Evolutionary conservation across 2,329 filamentous ascomycete genomes (phyloP).

Genomic region (Ophiosphaerella korrae): DNA sequence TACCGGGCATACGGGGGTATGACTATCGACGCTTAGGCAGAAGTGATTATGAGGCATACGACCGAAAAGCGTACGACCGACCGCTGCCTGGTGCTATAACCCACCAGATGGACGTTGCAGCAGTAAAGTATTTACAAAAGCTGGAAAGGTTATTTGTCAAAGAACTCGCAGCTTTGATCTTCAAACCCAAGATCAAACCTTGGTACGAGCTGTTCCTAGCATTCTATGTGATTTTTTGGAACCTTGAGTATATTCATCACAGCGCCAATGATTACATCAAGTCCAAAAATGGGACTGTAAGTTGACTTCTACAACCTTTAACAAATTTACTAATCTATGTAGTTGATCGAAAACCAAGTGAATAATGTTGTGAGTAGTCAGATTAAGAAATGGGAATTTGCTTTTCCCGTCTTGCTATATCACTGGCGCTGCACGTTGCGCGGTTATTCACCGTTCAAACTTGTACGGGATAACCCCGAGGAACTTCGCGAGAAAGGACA

Average conservation of each 20-base stretch:
- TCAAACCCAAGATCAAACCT: constrained; percentile 41
- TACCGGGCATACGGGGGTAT: constrained; percentile 39
- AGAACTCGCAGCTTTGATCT: constrained; percentile 34
- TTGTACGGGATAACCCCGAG: constrained; percentile 43
- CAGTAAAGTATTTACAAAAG: constrained; percentile 39
- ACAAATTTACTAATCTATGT: constrained; percentile 14
- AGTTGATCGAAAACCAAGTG: constrained; percentile 41
- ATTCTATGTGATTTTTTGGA: constrained; percentile 44
- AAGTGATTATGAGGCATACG: constrained; percentile 43
- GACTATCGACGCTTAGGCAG: constrained; percentile 37
- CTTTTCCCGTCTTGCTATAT: constrained; percentile 37
- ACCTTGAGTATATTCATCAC: constrained; percentile 44
- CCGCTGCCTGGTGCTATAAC: constrained; percentile 43
- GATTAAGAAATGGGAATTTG: constrained; percentile 43
- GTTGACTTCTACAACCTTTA: constrained; percentile 6
- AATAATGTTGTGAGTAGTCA: constrained; percentile 40
- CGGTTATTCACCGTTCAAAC: constrained; percentile 39
- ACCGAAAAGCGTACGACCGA: constrained; percentile 38
- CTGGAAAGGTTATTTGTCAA: constrained; percentile 38
- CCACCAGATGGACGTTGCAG: constrained; percentile 45
- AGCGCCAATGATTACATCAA: constrained; percentile 42
- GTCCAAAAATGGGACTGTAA: constrained; percentile 44
- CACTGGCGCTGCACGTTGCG: constrained; percentile 42
- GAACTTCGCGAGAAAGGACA: constrained; percentile 36
- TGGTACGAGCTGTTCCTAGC: constrained; percentile 46